Percentiles rank a stretch among this genome's conserved stretches.
Conservation (phyloP, 768 basidiomycete genomes). For the Serendipita sp. region DNA sequence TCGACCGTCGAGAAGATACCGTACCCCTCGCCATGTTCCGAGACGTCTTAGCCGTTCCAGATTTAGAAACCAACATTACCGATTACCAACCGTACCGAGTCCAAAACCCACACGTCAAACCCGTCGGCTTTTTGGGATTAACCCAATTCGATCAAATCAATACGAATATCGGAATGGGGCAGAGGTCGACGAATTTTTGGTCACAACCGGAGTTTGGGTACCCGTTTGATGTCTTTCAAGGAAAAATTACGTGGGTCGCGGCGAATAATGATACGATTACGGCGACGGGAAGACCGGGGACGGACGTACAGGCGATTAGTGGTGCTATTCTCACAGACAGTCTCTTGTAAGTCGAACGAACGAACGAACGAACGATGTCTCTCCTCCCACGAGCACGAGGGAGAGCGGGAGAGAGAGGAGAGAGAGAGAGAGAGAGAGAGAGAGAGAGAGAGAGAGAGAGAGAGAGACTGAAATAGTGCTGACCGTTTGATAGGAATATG, state of each 20-base stretch:
- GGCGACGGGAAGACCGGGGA: not conserved
- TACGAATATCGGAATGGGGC: not conserved
- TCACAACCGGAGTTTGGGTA: not conserved
- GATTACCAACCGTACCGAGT: not conserved
- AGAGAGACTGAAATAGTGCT: not conserved
- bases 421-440: no score
- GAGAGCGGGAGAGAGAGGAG: no score
- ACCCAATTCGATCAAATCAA: not conserved
- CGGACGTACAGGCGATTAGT: not conserved
- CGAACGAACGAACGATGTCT: no score
- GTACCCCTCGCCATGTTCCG: not conserved
- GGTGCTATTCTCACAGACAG: not conserved
- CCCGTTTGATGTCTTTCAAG: constrained; percentile 4
- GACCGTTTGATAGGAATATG: not conserved
- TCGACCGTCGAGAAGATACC: not conserved
- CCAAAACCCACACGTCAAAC: not conserved
- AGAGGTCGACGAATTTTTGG: not conserved
- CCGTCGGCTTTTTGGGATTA: not conserved
- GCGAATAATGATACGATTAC: not conserved
- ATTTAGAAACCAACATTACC: not conserved
- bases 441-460: not conserved
- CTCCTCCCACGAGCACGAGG: not conserved
- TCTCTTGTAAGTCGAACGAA: not conserved
- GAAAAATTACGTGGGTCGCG: not conserved
- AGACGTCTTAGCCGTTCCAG: not conserved